Evolutionary conservation across 192 early-diverging fungal species (phyloP), one percentile per base, ranked within the genome.

Genomic region (Coemansia sp.): DNA sequence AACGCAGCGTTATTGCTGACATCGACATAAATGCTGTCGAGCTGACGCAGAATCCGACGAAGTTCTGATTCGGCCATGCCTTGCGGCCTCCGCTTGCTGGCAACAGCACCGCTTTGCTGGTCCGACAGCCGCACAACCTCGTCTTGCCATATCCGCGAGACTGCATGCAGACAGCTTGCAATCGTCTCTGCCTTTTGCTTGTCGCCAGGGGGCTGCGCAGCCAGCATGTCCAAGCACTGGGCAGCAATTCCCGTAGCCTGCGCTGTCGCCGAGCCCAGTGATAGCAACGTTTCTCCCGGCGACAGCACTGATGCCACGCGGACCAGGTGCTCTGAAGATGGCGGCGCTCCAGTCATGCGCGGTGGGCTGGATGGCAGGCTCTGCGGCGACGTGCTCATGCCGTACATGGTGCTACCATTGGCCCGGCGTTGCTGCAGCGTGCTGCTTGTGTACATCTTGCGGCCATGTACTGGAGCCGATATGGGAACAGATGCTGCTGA

Each of bases 131-230:
- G 21, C 7, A 68, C 58, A 3, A 69, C 66, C 62, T 78, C 75
- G 50, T 78, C 75, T 60, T 78, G 75, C 75, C 75, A 78, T 2
- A 65, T 69, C 14, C 64, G 64, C 32, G 75, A 61, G 27, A 78
- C 29, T 0, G 59, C 59, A 15, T 57, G 62, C 57, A 78, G 66
- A 24, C 50, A 62, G 3, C 21, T 24, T 11, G 58, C 23, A 25
- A 27, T 5, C 7, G 35, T 23, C 21, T 29, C 25, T 5, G 24
- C 27, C 29, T 25, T 17, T 7, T 21, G n/a, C 38, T 14, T 23
- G 21, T 27, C 50, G 12, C 11, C 38, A 5, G 24, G 24, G 1
- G 59, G 10, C 27, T 29, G 19, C 2, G 35, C 60, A 2, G 64
- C 49, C 38, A 72, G n/a, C 17, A 64, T 59, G 22, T 78, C 75